Percentiles rank a stretch among this genome's conserved stretches.
Evolutionary conservation across 2,329 filamentous ascomycete genomes (phyloP).

Genomic region (Fusarium cicatricum): DNA sequence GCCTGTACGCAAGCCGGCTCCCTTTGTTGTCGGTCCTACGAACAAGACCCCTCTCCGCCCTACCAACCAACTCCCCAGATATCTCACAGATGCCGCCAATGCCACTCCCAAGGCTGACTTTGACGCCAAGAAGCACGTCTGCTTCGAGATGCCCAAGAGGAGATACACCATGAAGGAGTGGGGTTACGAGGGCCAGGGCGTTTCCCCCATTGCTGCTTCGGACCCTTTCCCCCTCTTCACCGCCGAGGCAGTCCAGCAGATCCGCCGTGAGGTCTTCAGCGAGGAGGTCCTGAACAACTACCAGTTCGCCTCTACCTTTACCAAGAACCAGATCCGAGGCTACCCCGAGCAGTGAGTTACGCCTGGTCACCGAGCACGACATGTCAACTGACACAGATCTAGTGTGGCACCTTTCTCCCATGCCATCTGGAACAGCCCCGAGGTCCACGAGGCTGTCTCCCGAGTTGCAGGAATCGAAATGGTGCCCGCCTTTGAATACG

Average conservation of each 20-base stretch:
- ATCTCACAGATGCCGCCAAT: slow-evolving; percentile 15
- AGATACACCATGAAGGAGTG: slow-evolving; percentile 69
- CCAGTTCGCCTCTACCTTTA: slow-evolving; percentile 55
- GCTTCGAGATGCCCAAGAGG: slow-evolving; percentile 58
- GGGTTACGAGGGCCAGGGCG: slow-evolving; percentile 62
- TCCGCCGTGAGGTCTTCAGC: slow-evolving; percentile 69
- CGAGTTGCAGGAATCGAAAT: slow-evolving; percentile 64
- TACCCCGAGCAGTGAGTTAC: slow-evolving; percentile 54
- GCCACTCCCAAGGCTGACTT: slow-evolving; percentile 48
- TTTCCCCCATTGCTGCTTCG: slow-evolving; percentile 70
- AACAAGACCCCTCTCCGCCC: slow-evolving; percentile 42
- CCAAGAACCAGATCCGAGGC: slow-evolving; percentile 66
- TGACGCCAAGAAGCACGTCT: slow-evolving; percentile 63
- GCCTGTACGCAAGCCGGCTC: slow-evolving; percentile 23
- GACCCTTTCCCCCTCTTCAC: slow-evolving; percentile 72
- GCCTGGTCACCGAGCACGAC: not conserved
- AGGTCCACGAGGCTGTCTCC: slow-evolving; percentile 57
- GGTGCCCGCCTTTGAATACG: slow-evolving; percentile 61
- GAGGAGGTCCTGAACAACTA: slow-evolving; percentile 64
- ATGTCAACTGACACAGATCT: not conserved
- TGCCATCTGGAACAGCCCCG: slow-evolving; percentile 54
- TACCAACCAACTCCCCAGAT: slow-evolving; percentile 18
- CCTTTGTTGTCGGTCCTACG: slow-evolving; percentile 42
- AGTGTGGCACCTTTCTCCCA: slow-evolving; percentile 69
- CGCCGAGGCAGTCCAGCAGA: slow-evolving; percentile 65